Evolutionary conservation across 2,329 filamentous ascomycete species (phyloP).

Genomic region (Colletotrichum karsti): DNA sequence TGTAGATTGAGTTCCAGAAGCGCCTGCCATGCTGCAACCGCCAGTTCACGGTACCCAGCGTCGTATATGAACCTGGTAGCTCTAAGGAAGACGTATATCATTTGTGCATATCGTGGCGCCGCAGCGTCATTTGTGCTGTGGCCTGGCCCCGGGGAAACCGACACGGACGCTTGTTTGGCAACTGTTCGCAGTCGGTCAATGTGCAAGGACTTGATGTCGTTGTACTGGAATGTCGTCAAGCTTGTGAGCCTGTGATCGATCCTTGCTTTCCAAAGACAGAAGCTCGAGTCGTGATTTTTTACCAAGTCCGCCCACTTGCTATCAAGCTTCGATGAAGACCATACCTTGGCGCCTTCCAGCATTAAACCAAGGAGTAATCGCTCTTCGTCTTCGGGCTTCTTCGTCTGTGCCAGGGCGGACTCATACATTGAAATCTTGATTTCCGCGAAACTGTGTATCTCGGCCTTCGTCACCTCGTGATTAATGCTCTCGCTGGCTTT

Average conservation of each 20-base stretch:
- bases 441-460: slow-evolving; percentile 76
- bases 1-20: slow-evolving; percentile 77
- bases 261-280: slow-evolving; percentile 77
- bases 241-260: slow-evolving; percentile 78
- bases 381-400: slow-evolving; percentile 57
- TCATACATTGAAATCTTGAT: slow-evolving; percentile 84
- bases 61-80: slow-evolving; percentile 79
- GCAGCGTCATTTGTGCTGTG: neutral
- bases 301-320: slow-evolving; percentile 48
- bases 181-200: slow-evolving; percentile 53
- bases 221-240: slow-evolving; percentile 73
- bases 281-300: slow-evolving; percentile 61
- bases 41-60: slow-evolving; percentile 80
- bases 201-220: slow-evolving; percentile 69
- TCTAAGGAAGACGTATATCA: slow-evolving; percentile 78
- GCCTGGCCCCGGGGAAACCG: slow-evolving; percentile 13
- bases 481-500: slow-evolving; percentile 53
- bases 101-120: slow-evolving; percentile 44
- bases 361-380: slow-evolving; percentile 74
- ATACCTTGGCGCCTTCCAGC: slow-evolving; percentile 77
- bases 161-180: slow-evolving; percentile 6
- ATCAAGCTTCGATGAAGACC: slow-evolving; percentile 53
- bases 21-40: slow-evolving; percentile 85
- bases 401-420: slow-evolving; percentile 72
- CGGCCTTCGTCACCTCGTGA: slow-evolving; percentile 61